These are phyloP conservation scores for Alopecurus myosuroides DNA, from an alignment of 176 grass and related monocot genomes.

Conservation along the genomic window DNA sequence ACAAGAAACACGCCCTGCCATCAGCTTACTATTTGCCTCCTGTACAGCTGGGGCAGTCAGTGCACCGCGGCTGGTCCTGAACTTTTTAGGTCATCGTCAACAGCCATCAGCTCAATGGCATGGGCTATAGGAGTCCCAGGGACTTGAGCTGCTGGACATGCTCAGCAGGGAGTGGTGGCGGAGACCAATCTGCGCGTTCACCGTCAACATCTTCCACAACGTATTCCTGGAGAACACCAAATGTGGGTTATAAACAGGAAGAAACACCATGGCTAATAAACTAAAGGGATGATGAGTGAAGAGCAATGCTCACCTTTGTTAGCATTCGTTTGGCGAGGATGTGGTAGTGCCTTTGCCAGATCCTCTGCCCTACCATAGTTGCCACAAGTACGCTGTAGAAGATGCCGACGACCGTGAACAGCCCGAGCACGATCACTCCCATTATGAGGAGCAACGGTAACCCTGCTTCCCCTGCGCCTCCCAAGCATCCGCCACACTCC, in stretches of 20 bases:
- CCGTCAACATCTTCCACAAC: slow-evolving; percentile 82
- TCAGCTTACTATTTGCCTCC: slow-evolving; percentile 22
- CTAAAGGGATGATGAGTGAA: neutral
- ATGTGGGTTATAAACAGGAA: neutral
- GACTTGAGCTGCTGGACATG: slow-evolving; percentile 77
- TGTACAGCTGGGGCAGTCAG: slow-evolving; percentile 38
- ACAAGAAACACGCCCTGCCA: slow-evolving; percentile 8
- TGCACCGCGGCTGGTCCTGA: neutral
- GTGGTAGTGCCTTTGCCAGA: slow-evolving; percentile 93
- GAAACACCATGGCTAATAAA: neutral
- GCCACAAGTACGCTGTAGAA: slow-evolving; percentile 86
- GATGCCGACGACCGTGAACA: slow-evolving; percentile 67
- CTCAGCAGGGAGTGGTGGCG: slow-evolving; percentile 56
- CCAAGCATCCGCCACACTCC: slow-evolving; percentile 86
- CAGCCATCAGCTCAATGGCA: neutral
- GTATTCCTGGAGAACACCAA: slow-evolving; percentile 57
- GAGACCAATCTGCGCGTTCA: slow-evolving; percentile 68
- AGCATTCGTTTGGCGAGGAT: slow-evolving; percentile 88
- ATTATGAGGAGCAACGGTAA: slow-evolving; percentile 76
- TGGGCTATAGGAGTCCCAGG: slow-evolving; percentile 73
- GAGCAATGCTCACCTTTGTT: slow-evolving; percentile 46
- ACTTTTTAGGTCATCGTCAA: slow-evolving; percentile 13
- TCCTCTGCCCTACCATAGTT: slow-evolving; percentile 84
- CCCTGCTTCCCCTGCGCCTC: slow-evolving; percentile 74
- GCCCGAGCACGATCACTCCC: slow-evolving; percentile 64